phyloP scores from a whole-genome alignment of 2,329 filamentous ascomycete species.

The Colletotrichum tanaceti region DNA sequence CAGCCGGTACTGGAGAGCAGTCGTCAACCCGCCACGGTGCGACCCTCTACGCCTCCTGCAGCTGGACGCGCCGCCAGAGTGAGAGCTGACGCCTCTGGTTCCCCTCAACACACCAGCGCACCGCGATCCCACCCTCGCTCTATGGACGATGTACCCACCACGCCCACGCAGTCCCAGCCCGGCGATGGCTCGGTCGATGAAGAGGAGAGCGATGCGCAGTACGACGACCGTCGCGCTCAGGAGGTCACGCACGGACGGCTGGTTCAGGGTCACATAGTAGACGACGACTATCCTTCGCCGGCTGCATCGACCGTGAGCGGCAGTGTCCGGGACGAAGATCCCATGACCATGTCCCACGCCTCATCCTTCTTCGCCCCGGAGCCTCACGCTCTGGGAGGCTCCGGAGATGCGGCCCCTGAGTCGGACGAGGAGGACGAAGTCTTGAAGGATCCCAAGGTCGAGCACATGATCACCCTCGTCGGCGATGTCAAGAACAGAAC shows the following conservation, averaged over 20 bases:
- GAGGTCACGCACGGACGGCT: conserved; percentile 93
- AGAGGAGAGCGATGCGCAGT: conserved; percentile 62
- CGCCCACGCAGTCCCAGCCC: conserved; percentile 34
- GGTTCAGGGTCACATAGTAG: conserved; percentile 93
- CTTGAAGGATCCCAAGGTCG: conserved; percentile 81
- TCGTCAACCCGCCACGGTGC: conserved; percentile 43
- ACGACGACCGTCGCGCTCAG: conserved; percentile 82
- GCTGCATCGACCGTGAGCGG: conserved; percentile 76
- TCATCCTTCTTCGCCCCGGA: conserved; percentile 84
- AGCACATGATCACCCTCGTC: conserved; percentile 97
- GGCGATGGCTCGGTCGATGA: conserved; percentile 24
- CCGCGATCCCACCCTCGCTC: conserved; percentile 45
- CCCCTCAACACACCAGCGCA: conserved; percentile 31
- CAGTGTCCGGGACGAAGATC: conserved; percentile 76
- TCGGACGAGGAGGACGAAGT: conserved; percentile 95
- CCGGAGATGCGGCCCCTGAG: conserved; percentile 82
- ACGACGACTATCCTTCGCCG: conserved; percentile 90
- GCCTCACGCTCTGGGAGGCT: conserved; percentile 80
- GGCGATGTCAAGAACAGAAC: conserved; percentile 89
- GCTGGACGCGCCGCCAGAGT: conserved; percentile 29
- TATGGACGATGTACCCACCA: conserved; percentile 33
- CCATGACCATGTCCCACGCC: conserved; percentile 82
- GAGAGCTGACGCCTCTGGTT: conserved; percentile 37
- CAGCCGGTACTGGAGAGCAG: conserved; percentile 55
- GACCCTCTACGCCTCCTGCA: conserved; percentile 32